Evolutionary conservation across 495 filamentous ascomycete genomes (phyloP).

Genomic region (Daldinia grandis): DNA sequence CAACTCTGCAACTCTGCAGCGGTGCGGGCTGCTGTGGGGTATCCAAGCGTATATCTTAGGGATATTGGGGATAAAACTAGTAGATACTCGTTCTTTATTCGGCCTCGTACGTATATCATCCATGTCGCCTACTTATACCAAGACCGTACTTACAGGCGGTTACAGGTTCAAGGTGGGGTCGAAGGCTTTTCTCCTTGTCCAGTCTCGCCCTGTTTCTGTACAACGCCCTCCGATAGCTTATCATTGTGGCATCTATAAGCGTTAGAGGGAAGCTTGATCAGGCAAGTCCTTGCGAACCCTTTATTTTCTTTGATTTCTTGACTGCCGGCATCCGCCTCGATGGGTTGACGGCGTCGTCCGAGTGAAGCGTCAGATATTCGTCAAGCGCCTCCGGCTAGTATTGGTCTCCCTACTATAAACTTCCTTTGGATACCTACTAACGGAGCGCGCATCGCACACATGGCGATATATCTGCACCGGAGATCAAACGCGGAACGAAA

Average conservation of each 20-base stretch:
- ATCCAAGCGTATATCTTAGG: background rate
- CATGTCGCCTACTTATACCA: slow-evolving; percentile 15
- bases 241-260: slow-evolving; percentile 39
- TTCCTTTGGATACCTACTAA: background rate
- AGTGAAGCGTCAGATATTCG: slow-evolving; percentile 1
- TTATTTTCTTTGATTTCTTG: slow-evolving; percentile 18
- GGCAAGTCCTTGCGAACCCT: slow-evolving; percentile 47
- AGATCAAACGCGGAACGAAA: slow-evolving; percentile 39
- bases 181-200: background rate
- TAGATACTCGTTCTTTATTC: slow-evolving; percentile 26
- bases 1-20: slow-evolving; percentile 34
- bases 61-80: background rate
- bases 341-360: slow-evolving; percentile 25
- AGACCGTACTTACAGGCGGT: slow-evolving; percentile 3
- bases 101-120: slow-evolving; percentile 16
- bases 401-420: slow-evolving; percentile 18
- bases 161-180: slow-evolving; percentile 25
- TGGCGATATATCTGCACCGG: slow-evolving; percentile 38
- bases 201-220: slow-evolving; percentile 22
- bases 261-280: slow-evolving; percentile 28
- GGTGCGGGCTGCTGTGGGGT: slow-evolving; percentile 38
- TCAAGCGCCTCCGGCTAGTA: slow-evolving; percentile 10
- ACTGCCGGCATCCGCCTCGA: slow-evolving; percentile 36
- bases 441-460: slow-evolving; percentile 18
- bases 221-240: slow-evolving; percentile 30